These are phyloP conservation scores for Achlya hypogyna DNA, from an alignment of 352 stramenopile genomes.

Conservation along the genomic window DNA sequence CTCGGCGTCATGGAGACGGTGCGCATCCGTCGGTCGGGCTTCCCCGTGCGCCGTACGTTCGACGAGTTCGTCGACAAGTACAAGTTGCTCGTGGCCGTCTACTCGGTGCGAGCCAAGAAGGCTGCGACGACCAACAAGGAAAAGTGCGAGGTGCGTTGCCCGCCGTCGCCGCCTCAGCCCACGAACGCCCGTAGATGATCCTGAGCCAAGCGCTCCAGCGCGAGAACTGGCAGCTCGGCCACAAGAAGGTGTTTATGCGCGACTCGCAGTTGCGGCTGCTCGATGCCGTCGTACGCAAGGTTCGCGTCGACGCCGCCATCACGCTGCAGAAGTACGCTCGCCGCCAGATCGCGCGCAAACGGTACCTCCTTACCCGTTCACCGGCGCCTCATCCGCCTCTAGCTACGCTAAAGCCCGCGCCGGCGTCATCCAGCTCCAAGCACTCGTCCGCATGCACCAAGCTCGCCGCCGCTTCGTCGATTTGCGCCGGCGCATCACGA, in stretches of 20 bases:
- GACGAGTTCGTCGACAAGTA: conserved; percentile 83
- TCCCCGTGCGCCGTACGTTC: conserved; percentile 78
- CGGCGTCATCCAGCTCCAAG: conserved; percentile 49
- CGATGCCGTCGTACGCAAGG: conserved; percentile 79
- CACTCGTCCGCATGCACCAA: conserved; percentile 56
- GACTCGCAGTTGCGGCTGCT: conserved; percentile 74
- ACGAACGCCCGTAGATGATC: conserved; percentile 27
- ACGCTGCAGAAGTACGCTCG: conserved; percentile 71
- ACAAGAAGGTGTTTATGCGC: conserved; percentile 85
- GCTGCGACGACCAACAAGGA: conserved; percentile 55
- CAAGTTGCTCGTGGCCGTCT: conserved; percentile 58
- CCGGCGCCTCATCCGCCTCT: no score
- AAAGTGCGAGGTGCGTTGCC: conserved; percentile 48
- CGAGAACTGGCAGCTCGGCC: conserved; percentile 81
- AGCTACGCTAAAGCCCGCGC: neutral
- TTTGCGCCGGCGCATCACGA: conserved; percentile 50
- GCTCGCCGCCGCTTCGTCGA: conserved; percentile 41
- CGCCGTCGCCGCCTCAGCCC: neutral
- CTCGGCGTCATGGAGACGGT: conserved; percentile 87
- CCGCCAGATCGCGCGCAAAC: conserved; percentile 52
- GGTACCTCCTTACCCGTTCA: conserved; percentile 47
- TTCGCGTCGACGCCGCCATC: conserved; percentile 67
- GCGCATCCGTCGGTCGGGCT: conserved; percentile 79
- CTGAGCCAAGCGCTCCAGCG: conserved; percentile 56
- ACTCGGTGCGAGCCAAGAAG: conserved; percentile 35